These are phyloP conservation scores for Pythium coloratum DNA, from an alignment of 352 stramenopile species.

Conservation along the genomic window DNA sequence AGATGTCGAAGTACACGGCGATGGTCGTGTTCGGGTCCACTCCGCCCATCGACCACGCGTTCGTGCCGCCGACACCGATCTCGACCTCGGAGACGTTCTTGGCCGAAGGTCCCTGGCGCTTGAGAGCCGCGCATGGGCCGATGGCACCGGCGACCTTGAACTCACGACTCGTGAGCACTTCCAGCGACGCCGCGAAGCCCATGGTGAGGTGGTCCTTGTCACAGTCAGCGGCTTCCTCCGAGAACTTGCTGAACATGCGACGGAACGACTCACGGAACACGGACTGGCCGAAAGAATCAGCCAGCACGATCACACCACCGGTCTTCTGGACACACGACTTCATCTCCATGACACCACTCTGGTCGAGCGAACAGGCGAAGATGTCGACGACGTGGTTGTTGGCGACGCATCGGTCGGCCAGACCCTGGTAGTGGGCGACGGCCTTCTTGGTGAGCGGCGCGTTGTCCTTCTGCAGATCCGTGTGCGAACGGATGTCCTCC, in stretches of 20 bases:
- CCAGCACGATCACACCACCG: slow-evolving; percentile 98
- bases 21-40: slow-evolving; percentile 98
- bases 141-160: slow-evolving; percentile 99
- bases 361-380: slow-evolving; percentile 98
- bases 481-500: slow-evolving; percentile 97
- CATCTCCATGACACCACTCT: slow-evolving; percentile 99
- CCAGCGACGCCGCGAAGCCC: slow-evolving; percentile 94
- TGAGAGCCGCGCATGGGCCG: slow-evolving; percentile 94
- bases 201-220: slow-evolving; percentile 97
- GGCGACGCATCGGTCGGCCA: slow-evolving; percentile 91
- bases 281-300: slow-evolving; percentile 97
- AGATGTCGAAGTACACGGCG: slow-evolving; percentile 99
- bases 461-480: slow-evolving; percentile 94
- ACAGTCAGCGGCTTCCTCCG: slow-evolving; percentile 92
- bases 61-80: slow-evolving; percentile 92
- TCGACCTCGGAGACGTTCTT: slow-evolving; percentile 97
- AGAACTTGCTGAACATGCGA: slow-evolving; percentile 97
- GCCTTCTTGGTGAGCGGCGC: slow-evolving; percentile 95
- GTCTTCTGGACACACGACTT: slow-evolving; percentile 96
- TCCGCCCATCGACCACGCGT: slow-evolving; percentile 96
- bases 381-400: slow-evolving; percentile 98
- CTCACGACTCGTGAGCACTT: slow-evolving; percentile 97
- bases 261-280: slow-evolving; percentile 99
- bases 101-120: slow-evolving; percentile 89
- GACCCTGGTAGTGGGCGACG: slow-evolving; percentile 94